Percentiles rank a stretch among this genome's conserved stretches.
Conservation (phyloP, 352 stramenopile species). For the Globisporangium mamillatum region DNA sequence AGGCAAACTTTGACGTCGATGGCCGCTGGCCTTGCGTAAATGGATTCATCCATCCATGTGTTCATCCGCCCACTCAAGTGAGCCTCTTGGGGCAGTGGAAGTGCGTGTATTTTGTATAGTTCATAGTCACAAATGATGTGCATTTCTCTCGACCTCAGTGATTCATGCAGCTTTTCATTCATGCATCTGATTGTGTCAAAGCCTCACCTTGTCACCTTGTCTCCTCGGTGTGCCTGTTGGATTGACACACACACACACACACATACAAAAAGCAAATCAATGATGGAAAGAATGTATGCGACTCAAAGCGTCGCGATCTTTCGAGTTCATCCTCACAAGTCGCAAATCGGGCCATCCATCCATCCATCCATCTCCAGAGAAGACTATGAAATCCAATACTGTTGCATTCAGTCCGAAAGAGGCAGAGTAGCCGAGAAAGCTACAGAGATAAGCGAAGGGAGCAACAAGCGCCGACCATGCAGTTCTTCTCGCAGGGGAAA, state of each 20-base stretch:
- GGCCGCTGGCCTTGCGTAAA: background rate
- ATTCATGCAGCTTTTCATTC: background rate
- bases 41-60: background rate
- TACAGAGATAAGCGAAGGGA: background rate
- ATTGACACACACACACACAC: background rate
- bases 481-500: constrained; percentile 37
- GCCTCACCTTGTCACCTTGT: no score
- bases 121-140: background rate
- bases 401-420: background rate
- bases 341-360: background rate
- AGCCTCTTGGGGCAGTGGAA: background rate
- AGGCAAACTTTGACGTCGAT: no score
- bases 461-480: constrained; percentile 21
- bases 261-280: background rate
- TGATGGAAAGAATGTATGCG: background rate
- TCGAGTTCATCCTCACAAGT: background rate
- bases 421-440: background rate
- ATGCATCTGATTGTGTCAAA: no score
- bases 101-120: background rate
- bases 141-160: background rate
- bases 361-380: background rate
- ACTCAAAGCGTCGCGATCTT: constrained; percentile 13
- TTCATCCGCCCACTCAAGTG: no score
- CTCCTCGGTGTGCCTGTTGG: no score
- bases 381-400: background rate